Evolutionary conservation across 1,139 yeast species (phyloP).

Genomic region (Tardiomyces depauwii): DNA sequence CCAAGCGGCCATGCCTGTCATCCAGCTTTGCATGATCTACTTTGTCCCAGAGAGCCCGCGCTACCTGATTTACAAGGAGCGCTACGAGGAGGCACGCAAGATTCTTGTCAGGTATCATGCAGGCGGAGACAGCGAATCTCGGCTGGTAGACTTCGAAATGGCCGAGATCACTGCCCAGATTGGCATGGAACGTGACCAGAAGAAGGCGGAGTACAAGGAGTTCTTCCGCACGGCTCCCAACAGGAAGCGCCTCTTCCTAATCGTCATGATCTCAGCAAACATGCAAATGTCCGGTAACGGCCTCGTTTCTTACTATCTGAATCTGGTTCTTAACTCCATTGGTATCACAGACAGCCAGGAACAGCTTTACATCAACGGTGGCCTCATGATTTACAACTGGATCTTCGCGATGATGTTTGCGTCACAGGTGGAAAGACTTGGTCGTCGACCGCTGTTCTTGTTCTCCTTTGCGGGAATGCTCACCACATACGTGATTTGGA

Average conservation of each 20-base stretch:
- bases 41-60: conserved; percentile 56
- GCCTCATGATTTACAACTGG: conserved; percentile 26
- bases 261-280: conserved; percentile 9
- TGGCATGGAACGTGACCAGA: conserved; percentile 10
- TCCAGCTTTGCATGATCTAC: conserved; percentile 19
- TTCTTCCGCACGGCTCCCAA: not conserved
- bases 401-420: conserved; percentile 27
- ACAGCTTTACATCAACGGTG: conserved; percentile 23
- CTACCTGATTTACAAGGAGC: conserved; percentile 50
- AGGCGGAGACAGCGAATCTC: conserved; percentile 11
- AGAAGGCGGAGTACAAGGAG: conserved; percentile 2
- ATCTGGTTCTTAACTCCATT: conserved; percentile 31
- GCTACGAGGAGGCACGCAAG: conserved; percentile 37
- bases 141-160: conserved; percentile 14
- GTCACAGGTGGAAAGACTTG: conserved; percentile 22
- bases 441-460: conserved; percentile 24
- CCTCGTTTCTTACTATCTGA: conserved; percentile 36
- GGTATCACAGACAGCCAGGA: conserved; percentile 30
- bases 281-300: conserved; percentile 32
- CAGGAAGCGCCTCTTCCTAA: conserved; percentile 8
- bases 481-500: conserved; percentile 14
- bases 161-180: conserved; percentile 12
- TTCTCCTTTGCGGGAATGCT: conserved; percentile 22
- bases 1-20: conserved; percentile 31
- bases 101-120: conserved; percentile 20